Evolutionary conservation across 2,329 filamentous ascomycete genomes (phyloP).

Genomic region (Botrytis hyacinthi): DNA sequence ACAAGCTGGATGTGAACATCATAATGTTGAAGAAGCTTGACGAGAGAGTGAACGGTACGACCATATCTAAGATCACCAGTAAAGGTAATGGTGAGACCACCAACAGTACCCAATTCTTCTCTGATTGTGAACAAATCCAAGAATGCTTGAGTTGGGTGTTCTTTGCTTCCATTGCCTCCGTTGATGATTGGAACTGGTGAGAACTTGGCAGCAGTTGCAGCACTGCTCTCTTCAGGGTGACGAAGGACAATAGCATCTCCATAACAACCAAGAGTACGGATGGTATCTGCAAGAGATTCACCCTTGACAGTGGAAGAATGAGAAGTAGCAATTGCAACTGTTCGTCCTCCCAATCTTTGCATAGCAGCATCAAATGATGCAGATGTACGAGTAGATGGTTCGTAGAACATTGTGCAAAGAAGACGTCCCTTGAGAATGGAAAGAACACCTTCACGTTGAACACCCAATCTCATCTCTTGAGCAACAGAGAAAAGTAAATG

Average conservation of each 20-base stretch:
- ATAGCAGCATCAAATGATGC: constrained; percentile 96
- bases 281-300: constrained; percentile 87
- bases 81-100: constrained; percentile 94
- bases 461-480: constrained; percentile 94
- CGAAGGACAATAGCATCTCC: constrained; percentile 94
- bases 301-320: constrained; percentile 92
- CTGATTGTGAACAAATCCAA: constrained; percentile 97
- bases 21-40: constrained; percentile 93
- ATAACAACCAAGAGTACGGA: constrained; percentile 92
- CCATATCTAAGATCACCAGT: constrained; percentile 90
- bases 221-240: constrained; percentile 79
- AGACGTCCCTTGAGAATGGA: constrained; percentile 83
- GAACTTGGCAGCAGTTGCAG: constrained; percentile 80
- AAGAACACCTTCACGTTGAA: constrained; percentile 86
- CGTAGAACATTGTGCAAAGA: constrained; percentile 92
- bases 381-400: constrained; percentile 93
- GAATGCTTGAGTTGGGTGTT: constrained; percentile 97
- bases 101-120: constrained; percentile 93
- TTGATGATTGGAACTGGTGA: constrained; percentile 93
- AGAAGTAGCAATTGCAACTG: constrained; percentile 75
- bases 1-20: constrained; percentile 92
- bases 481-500: constrained; percentile 95
- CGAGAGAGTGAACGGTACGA: constrained; percentile 89
- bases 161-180: constrained; percentile 90
- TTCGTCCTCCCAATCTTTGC: constrained; percentile 92